Conservation (phyloP, 805 yeast genomes). For the Metschnikowia santaceciliae region DNA sequence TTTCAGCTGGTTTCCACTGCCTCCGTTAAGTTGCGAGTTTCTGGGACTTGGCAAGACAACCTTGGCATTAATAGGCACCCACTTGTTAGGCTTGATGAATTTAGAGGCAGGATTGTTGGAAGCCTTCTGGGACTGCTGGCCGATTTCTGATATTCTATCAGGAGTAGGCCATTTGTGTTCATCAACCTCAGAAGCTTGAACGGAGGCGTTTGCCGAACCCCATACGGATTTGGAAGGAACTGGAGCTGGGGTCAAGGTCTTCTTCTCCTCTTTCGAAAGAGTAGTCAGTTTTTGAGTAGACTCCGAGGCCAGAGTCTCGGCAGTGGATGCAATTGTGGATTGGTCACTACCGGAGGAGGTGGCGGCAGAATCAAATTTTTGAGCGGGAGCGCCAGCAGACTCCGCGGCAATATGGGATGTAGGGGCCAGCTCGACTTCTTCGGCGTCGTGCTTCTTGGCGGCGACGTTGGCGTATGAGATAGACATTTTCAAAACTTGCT, state of each 20-base stretch:
- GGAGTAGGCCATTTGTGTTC: slow-evolving; percentile 45
- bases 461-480: slow-evolving; percentile 43
- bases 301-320: slow-evolving; percentile 6
- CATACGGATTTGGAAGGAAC: slow-evolving; percentile 43
- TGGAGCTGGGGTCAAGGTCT: slow-evolving; percentile 43
- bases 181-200: slow-evolving; percentile 27
- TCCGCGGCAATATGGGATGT: slow-evolving; percentile 1
- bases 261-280: slow-evolving; percentile 24
- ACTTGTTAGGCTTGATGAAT: slow-evolving; percentile 41
- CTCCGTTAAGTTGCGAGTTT: slow-evolving; percentile 19
- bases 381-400: slow-evolving; percentile 6
- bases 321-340: slow-evolving; percentile 10
- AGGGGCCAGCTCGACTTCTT: slow-evolving; percentile 8
- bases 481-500: slow-evolving; percentile 13
- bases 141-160: slow-evolving; percentile 23
- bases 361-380: slow-evolving; percentile 3
- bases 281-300: slow-evolving; percentile 2
- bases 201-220: slow-evolving; percentile 27
- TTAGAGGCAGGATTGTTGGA: slow-evolving; percentile 18
- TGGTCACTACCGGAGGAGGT: slow-evolving; percentile 5
- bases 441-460: slow-evolving; percentile 29
- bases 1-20: slow-evolving; percentile 19
- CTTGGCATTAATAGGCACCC: slow-evolving; percentile 45
- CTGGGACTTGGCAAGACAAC: slow-evolving; percentile 39
- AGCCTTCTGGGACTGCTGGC: slow-evolving; percentile 14